phyloP scores from a whole-genome alignment of 2,329 filamentous ascomycete genomes.

The Phaeomoniella chlamydospora region DNA sequence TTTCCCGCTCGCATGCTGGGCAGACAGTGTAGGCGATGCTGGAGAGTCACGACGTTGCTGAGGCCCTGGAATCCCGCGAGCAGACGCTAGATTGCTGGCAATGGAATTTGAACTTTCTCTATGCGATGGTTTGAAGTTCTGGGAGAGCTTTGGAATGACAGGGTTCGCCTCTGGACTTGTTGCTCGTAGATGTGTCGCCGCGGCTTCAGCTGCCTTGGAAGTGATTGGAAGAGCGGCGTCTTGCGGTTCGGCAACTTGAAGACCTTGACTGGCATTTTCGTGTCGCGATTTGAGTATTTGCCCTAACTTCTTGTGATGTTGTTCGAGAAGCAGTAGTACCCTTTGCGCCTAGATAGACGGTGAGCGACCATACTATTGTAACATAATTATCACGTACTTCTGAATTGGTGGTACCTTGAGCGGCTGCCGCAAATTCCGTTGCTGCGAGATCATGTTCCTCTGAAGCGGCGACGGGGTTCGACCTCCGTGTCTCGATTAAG shows the following conservation, averaged over 20 bases:
- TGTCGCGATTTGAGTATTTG: slow-evolving; percentile 61
- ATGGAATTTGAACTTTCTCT: slow-evolving; percentile 70
- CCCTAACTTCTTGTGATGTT: slow-evolving; percentile 74
- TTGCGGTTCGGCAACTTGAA: slow-evolving; percentile 6
- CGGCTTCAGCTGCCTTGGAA: slow-evolving; percentile 4
- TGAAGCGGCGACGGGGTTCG: slow-evolving; percentile 65
- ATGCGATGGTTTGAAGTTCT: slow-evolving; percentile 29
- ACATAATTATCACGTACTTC: slow-evolving; percentile 31
- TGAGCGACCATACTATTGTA: not conserved
- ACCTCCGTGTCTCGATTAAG: slow-evolving; percentile 51
- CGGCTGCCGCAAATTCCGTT: slow-evolving; percentile 72
- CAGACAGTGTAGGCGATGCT: slow-evolving; percentile 57
- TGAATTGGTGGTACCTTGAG: slow-evolving; percentile 51
- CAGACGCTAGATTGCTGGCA: slow-evolving; percentile 74
- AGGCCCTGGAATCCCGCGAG: slow-evolving; percentile 52
- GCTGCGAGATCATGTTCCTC: slow-evolving; percentile 81
- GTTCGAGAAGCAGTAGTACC: slow-evolving; percentile 70
- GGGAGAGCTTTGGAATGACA: not conserved
- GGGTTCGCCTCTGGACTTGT: slow-evolving; percentile 6
- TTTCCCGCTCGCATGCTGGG: slow-evolving; percentile 57
- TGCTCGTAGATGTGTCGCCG: slow-evolving; percentile 3
- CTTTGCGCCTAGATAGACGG: slow-evolving; percentile 53
- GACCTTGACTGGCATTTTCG: slow-evolving; percentile 29
- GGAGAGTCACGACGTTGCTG: slow-evolving; percentile 46
- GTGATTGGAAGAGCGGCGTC: slow-evolving; percentile 8